Base-by-base conservation (phyloP, 169 alveolate species). In the Eimeria acervulina region DNA sequence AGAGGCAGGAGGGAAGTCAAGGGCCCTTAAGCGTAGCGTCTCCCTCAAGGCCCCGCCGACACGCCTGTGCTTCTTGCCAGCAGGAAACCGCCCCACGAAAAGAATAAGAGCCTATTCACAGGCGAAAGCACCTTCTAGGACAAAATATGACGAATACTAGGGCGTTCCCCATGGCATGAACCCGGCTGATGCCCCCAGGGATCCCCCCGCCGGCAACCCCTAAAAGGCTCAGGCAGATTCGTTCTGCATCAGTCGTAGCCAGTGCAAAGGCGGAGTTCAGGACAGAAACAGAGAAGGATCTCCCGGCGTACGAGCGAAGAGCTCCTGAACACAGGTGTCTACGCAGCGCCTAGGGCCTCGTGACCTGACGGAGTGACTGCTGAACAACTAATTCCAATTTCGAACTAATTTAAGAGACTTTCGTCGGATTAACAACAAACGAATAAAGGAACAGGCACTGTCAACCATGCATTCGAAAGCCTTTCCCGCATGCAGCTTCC, bases 401-500 rank as follows among this genome's bases (percentile, higher is more conserved):
- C 36, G 31, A n/a, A 61, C 12, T 26, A 61, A 61, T 19, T 61
- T 61, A 61, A 61, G 8, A 61, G 36, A 61, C 83, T 72, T 72
- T 15, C 42, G 42, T 72, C 83, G 28, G 83, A 7, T 15, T 72
- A 72, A 38, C 83, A 72, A 72, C 83, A 26, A 72, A 33, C 31
- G 52, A 72, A 8, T 17, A 36, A 38, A 72, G 4, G 19, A 31
- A 31, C 0, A 38, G 51, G 15, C 83, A 23, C 52, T 72, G 28
- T 3, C 21, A 15, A 15, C 52, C 4, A n/a, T 19, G 42, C 51
- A 33, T 7, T 72, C 83, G 51, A 47, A 72, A 38, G 83, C 52
- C 83, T 72, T 72, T 72, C 83, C 51, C 52, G 83, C 83, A 72
- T 72, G 83, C 83, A 72, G 51, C 51, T 72, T 36, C 83, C 83